These are phyloP conservation scores for Verticillium dahliae DNA, from an alignment of 2,329 filamentous ascomycete species.

Conservation along the genomic window DNA sequence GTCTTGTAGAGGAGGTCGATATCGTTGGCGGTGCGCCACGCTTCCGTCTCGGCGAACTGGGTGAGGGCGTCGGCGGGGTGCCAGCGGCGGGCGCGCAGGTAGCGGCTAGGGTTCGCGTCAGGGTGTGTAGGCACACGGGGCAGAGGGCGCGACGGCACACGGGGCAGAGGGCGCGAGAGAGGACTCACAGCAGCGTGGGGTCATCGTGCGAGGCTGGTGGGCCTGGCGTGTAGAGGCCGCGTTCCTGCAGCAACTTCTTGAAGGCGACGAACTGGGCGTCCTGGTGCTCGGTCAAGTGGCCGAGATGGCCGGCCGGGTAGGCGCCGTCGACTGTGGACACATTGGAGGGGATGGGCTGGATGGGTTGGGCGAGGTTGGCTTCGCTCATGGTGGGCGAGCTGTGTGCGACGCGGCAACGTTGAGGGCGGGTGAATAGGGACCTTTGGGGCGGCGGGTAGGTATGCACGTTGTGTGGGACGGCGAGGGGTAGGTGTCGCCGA, in stretches of 20 bases:
- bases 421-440: not conserved
- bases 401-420: not conserved
- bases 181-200: slow-evolving; percentile 59
- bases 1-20: slow-evolving; percentile 76
- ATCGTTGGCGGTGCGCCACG: slow-evolving; percentile 76
- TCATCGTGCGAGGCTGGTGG: slow-evolving; percentile 63
- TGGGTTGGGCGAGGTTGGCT: not conserved
- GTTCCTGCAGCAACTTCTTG: slow-evolving; percentile 60
- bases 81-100: slow-evolving; percentile 79
- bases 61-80: slow-evolving; percentile 67
- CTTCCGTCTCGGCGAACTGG: slow-evolving; percentile 84
- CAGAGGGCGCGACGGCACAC: slow-evolving; percentile 1
- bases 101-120: slow-evolving; percentile 51
- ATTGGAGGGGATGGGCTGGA: not conserved
- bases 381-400: not conserved
- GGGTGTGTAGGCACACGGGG: not conserved
- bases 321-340: slow-evolving; percentile 27
- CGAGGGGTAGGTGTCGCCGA: too few relatives aligned
- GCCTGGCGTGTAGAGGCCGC: slow-evolving; percentile 55
- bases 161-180: too few relatives aligned
- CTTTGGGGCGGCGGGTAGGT: not conserved
- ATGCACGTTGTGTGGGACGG: not conserved
- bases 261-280: slow-evolving; percentile 62
- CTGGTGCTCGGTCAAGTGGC: slow-evolving; percentile 67
- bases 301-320: slow-evolving; percentile 73